Conservation (phyloP, 1,284 basidiomycete genomes). For the Ceratobasidium sp. region DNA sequence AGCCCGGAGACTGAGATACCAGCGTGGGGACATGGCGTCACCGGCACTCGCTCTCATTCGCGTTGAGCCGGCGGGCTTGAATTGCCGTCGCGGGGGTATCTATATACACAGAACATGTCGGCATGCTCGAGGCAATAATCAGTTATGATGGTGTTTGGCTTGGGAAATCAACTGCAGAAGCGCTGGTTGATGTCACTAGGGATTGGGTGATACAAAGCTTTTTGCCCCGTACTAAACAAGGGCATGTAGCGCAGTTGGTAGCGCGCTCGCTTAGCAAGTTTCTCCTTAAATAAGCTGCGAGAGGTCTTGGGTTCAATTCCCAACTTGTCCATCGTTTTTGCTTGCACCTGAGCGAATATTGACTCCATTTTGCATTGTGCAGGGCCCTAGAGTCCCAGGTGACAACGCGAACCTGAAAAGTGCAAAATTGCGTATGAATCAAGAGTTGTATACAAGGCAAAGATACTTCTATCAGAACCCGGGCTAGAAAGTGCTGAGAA, state of each 20-base stretch:
- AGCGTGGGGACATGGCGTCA: constrained; percentile 11
- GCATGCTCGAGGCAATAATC: not conserved
- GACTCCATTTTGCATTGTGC: no score
- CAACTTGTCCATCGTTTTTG: constrained; percentile 1
- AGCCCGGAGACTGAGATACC: not conserved
- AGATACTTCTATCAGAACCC: no score
- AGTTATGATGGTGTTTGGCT: not conserved
- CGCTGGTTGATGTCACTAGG: no score
- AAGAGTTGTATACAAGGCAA: no score
- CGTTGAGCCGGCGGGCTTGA: constrained; percentile 1
- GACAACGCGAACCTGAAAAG: no score
- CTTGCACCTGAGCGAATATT: no score
- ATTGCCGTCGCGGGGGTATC: constrained; percentile 12
- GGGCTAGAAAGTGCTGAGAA: no score
- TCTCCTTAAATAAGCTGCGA: not conserved
- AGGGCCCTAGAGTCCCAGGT: no score
- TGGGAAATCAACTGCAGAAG: not conserved
- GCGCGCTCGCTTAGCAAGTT: constrained; percentile 22
- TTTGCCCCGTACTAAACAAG: not conserved
- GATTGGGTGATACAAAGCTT: no score
- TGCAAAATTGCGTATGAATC: no score
- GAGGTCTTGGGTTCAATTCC: constrained; percentile 16
- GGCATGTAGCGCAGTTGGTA: constrained; percentile 32
- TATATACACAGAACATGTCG: not conserved
- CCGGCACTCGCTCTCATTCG: not conserved